These are phyloP conservation scores for Cicer pinnatifidum DNA, from an alignment of 306 rosid species.

Conservation along the genomic window DNA sequence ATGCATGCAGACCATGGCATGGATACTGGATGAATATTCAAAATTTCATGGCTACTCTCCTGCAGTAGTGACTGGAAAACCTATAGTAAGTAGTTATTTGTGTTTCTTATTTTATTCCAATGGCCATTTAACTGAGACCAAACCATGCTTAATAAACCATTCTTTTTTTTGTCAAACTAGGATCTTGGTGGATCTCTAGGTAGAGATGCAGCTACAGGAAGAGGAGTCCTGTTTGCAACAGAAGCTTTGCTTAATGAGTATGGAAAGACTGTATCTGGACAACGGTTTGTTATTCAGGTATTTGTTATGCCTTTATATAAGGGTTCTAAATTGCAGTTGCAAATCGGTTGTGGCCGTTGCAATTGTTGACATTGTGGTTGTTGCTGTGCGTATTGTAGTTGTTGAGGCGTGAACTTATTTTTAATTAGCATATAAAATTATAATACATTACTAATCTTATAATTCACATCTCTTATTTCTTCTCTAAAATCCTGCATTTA, in stretches of 20 bases:
- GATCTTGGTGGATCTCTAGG: slow-evolving; percentile 95
- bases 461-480: too few relatives aligned
- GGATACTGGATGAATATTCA: slow-evolving; percentile 95
- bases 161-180: slow-evolving; percentile 44
- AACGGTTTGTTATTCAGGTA: slow-evolving; percentile 87
- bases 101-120: slow-evolving; percentile 22
- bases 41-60: slow-evolving; percentile 96
- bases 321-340: too few relatives aligned
- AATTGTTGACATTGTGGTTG: too few relatives aligned
- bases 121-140: slow-evolving; percentile 5
- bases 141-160: background rate
- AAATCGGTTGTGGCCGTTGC: too few relatives aligned
- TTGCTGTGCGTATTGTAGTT: too few relatives aligned
- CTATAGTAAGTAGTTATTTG: slow-evolving; percentile 61
- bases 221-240: slow-evolving; percentile 88
- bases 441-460: too few relatives aligned
- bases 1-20: slow-evolving; percentile 88
- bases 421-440: too few relatives aligned
- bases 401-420: too few relatives aligned
- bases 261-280: slow-evolving; percentile 81
- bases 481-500: too few relatives aligned
- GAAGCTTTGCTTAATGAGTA: slow-evolving; percentile 85
- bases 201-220: slow-evolving; percentile 92
- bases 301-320: background rate
- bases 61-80: slow-evolving; percentile 94